phyloP scores from a whole-genome alignment of 441 rosid species.

The Kokia cookei region DNA sequence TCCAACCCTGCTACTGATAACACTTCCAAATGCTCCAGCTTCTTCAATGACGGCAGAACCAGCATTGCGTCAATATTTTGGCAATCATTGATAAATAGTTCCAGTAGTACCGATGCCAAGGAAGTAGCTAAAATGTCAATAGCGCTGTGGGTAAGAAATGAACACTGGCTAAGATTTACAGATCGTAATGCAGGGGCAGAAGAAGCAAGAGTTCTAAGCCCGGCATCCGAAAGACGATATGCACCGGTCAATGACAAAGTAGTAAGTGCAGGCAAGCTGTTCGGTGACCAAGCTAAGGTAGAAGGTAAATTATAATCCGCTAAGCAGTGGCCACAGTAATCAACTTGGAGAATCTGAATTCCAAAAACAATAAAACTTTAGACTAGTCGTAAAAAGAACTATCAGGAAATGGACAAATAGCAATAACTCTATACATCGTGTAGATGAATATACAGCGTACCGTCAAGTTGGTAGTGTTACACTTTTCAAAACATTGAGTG shows the following conservation, averaged over 20 bases:
- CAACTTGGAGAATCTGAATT: conserved; percentile 83
- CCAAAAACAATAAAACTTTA: conserved; percentile 11
- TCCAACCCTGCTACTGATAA: conserved; percentile 67
- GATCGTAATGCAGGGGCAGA: conserved; percentile 61
- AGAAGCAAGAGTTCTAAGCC: conserved; percentile 53
- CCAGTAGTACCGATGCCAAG: conserved; percentile 58
- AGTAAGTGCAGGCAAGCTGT: conserved; percentile 54
- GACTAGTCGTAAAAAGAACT: conserved; percentile 8
- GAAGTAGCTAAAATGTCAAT: conserved; percentile 48
- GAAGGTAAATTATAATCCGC: conserved; percentile 48
- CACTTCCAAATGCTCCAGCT: conserved; percentile 59
- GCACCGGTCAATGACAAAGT: conserved; percentile 71
- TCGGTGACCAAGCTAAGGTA: conserved; percentile 50
- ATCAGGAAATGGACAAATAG: not conserved
- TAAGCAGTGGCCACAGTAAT: conserved; percentile 80
- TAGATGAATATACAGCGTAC: conserved; percentile 26
- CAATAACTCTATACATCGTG: not conserved
- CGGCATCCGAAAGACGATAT: conserved; percentile 78
- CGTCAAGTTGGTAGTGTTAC: conserved; percentile 62
- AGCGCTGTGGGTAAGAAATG: conserved; percentile 61
- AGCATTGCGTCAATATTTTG: conserved; percentile 57
- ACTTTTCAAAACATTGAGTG: conserved; percentile 38
- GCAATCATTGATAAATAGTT: conserved; percentile 76
- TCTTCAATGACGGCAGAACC: conserved; percentile 60
- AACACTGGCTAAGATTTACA: conserved; percentile 77